Conservation (phyloP, 176 grass and related monocot species). For the Carex parvula region DNA sequence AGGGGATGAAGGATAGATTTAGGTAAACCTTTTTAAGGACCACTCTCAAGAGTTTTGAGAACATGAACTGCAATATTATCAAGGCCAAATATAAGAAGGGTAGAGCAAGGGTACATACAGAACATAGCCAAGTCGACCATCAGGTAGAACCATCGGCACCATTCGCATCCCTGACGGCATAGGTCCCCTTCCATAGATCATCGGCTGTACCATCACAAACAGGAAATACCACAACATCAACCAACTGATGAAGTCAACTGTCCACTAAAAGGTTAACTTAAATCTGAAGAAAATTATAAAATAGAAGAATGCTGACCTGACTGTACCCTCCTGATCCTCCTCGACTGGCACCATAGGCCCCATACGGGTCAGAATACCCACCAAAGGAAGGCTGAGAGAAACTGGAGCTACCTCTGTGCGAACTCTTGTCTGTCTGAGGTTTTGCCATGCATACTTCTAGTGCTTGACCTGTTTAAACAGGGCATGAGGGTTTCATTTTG, state of each 20-base stretch:
- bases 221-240: conserved; percentile 10
- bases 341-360: conserved; percentile 58
- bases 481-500: neutral
- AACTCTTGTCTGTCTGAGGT: conserved; percentile 81
- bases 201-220: conserved; percentile 43
- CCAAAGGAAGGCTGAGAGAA: conserved; percentile 54
- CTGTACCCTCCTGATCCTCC: conserved; percentile 56
- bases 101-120: conserved; percentile 44
- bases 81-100: neutral
- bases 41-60: neutral
- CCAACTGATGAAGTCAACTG: neutral
- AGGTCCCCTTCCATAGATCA: conserved; percentile 97
- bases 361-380: conserved; percentile 81
- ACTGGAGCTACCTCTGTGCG: conserved; percentile 48
- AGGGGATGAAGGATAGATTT: neutral
- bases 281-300: neutral
- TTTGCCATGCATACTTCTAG: conserved; percentile 88
- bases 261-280: neutral
- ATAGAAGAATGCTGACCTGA: conserved; percentile 44
- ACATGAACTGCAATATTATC: neutral
- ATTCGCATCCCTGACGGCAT: conserved; percentile 91
- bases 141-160: conserved; percentile 96
- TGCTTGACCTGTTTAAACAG: conserved; percentile 52
- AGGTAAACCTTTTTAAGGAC: neutral
- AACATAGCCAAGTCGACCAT: conserved; percentile 93